Evolutionary conservation across 352 stramenopile species (phyloP), one percentile per base, ranked within the genome.

Genomic region (Blastocystis sp.): DNA sequence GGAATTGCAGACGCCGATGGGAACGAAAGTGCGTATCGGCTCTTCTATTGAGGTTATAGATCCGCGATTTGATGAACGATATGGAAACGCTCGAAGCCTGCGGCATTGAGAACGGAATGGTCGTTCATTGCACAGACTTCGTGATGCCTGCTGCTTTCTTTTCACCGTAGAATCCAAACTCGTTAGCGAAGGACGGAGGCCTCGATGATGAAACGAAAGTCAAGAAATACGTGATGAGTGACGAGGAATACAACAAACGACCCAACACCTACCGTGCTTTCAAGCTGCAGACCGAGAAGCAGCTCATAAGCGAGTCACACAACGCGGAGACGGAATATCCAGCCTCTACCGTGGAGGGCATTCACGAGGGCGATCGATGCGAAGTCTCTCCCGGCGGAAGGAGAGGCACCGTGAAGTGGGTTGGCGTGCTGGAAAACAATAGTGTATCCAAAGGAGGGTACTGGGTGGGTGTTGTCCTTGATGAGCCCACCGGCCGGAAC

Each of bases 241-340:
- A 99, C 66, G 95, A 98, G 61, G 96, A 98, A 89, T 99, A 99
- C 91, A 92, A 99, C 91, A 97, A 97, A 80, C 93, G 95, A n/a
- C 94, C 97, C 90, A 98, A 98, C 88, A 98, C 97, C 45, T 92
- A 99, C 60, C 94, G 97, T 80, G 94, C 96, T 74, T 99, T 97
- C 93, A 98, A 96, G 90, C 92, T 93, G 48, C 70, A 65, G 59
- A 62, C 54, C 4, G 48, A 81, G 17, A 2, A 48, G n/a, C 70
- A 84, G 60, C 48, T 38, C 59, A 69, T 84, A 2, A 40, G 21
- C 6, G 74, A 84, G 66, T n/a, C 89, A 74, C 0, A 90, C 93
- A 79, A 87, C 91, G 77, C 77, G 34, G 62, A 77, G 2, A 66
- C 14, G 7, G 48, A 76, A 52, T 88, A 88, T 78, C 21, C 57